Percentiles rank a stretch among this genome's conserved stretches.
phyloP scores from a whole-genome alignment of 192 early-diverging fungal genomes.

The Spizellomyces punctatus region DNA sequence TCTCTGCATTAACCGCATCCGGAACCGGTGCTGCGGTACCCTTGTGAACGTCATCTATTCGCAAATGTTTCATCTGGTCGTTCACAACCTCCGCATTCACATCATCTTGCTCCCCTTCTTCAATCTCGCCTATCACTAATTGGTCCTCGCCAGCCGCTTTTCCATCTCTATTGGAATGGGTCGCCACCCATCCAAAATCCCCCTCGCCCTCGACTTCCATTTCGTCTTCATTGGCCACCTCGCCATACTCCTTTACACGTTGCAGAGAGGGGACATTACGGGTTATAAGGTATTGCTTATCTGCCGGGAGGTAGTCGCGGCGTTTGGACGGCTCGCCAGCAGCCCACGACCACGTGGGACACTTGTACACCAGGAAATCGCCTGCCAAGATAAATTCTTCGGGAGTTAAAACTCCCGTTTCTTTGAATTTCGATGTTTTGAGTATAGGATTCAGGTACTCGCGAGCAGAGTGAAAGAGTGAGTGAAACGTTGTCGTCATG shows the following conservation, averaged over 20 bases:
- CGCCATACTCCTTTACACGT: constrained; percentile 75
- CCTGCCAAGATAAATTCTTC: constrained; percentile 97
- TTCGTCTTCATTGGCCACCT: constrained; percentile 20
- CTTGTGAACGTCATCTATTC: background rate
- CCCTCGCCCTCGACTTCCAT: constrained; percentile 51
- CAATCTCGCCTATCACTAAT: constrained; percentile 56
- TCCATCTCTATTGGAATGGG: constrained; percentile 59
- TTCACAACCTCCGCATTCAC: constrained; percentile 27
- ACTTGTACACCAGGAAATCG: constrained; percentile 97
- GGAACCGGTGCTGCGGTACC: constrained; percentile 13
- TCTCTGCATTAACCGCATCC: constrained; percentile 52
- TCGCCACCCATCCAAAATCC: constrained; percentile 84
- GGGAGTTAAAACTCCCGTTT: constrained; percentile 93
- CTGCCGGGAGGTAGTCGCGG: constrained; percentile 54
- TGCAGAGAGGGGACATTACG: constrained; percentile 92
- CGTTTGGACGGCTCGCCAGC: constrained; percentile 73
- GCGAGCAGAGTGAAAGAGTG: constrained; percentile 58
- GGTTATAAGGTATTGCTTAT: constrained; percentile 96
- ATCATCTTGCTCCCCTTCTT: constrained; percentile 68
- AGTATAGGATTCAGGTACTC: constrained; percentile 94
- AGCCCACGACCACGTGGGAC: constrained; percentile 96
- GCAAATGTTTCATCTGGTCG: background rate
- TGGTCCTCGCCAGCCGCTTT: background rate
- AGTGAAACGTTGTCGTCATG: constrained; percentile 29
- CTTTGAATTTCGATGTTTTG: constrained; percentile 93